A percentile compares a stretch with the other conserved stretches of the same genome.
phyloP scores from a whole-genome alignment of 2,329 filamentous ascomycete species.

The Talaromyces sp. region DNA sequence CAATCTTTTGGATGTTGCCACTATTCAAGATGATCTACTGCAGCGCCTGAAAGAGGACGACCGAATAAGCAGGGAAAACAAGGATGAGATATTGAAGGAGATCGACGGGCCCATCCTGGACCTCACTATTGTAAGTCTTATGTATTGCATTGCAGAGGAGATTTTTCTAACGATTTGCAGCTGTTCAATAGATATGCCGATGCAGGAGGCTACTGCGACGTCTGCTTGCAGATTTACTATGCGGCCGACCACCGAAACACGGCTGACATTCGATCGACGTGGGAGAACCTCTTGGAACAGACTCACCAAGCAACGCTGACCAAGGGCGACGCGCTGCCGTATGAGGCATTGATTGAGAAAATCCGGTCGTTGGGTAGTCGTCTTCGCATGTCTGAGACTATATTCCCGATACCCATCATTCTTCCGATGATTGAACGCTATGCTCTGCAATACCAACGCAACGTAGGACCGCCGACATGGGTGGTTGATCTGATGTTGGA shows the following conservation, averaged over 20 bases:
- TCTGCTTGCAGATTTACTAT: conserved; percentile 89
- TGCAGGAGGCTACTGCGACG: conserved; percentile 84
- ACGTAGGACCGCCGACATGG: conserved; percentile 48
- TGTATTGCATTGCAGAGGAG: neutral
- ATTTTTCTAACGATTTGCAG: conserved; percentile 37
- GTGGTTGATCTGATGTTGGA: conserved; percentile 61
- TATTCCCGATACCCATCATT: conserved; percentile 51
- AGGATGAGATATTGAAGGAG: conserved; percentile 56
- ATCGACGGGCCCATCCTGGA: conserved; percentile 74
- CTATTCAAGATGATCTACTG: conserved; percentile 88
- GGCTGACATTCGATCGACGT: conserved; percentile 75
- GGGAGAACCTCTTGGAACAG: conserved; percentile 72
- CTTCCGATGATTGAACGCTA: conserved; percentile 53
- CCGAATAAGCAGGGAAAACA: conserved; percentile 60
- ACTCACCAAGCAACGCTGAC: conserved; percentile 54
- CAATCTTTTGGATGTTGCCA: conserved; percentile 83
- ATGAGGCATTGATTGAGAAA: conserved; percentile 46
- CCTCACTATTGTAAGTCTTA: conserved; percentile 63
- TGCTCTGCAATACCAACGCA: conserved; percentile 44
- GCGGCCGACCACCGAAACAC: conserved; percentile 85
- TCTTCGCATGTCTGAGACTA: conserved; percentile 50
- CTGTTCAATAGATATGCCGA: conserved; percentile 93
- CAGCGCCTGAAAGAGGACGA: conserved; percentile 68
- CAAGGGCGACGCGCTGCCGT: conserved; percentile 36
- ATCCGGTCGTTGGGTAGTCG: conserved; percentile 53